Evolutionary conservation across 768 basidiomycete genomes (phyloP).

Genomic region (Phanerochaete carnosa): DNA sequence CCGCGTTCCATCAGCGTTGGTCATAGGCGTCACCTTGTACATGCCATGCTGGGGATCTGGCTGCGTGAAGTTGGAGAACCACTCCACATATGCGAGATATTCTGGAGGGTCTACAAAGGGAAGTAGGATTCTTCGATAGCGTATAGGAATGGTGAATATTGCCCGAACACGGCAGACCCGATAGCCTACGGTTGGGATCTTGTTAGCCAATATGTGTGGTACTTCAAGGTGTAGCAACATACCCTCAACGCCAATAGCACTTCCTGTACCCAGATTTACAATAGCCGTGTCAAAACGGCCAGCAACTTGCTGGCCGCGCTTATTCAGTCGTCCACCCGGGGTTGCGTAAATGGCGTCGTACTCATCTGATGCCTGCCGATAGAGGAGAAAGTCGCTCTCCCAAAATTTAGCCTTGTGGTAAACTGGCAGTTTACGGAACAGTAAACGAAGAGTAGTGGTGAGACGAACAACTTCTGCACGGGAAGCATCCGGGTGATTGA

Average conservation of each 20-base stretch:
- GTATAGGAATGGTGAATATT: too few relatives aligned
- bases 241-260: neutral
- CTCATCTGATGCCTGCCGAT: constrained; percentile 4
- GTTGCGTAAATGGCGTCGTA: constrained; percentile 31
- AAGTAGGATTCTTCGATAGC: too few relatives aligned
- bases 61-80: too few relatives aligned
- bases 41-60: too few relatives aligned
- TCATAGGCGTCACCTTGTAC: too few relatives aligned
- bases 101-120: too few relatives aligned
- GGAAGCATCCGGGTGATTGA: constrained; percentile 17
- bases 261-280: constrained; percentile 8
- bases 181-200: constrained; percentile 21
- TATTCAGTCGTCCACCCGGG: constrained; percentile 3
- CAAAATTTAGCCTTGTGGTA: too few relatives aligned
- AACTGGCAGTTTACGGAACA: constrained; percentile 24
- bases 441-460: constrained; percentile 13
- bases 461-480: constrained; percentile 16
- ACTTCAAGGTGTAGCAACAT: neutral
- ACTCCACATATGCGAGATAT: too few relatives aligned
- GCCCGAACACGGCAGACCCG: too few relatives aligned
- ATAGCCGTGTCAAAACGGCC: constrained; percentile 35
- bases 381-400: constrained; percentile 19
- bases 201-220: neutral
- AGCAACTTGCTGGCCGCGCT: constrained; percentile 13
- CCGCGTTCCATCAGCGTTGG: constrained; percentile 13